These are phyloP conservation scores for Fabrea salina DNA, from an alignment of 169 alveolate genomes.

Conservation along the genomic window DNA sequence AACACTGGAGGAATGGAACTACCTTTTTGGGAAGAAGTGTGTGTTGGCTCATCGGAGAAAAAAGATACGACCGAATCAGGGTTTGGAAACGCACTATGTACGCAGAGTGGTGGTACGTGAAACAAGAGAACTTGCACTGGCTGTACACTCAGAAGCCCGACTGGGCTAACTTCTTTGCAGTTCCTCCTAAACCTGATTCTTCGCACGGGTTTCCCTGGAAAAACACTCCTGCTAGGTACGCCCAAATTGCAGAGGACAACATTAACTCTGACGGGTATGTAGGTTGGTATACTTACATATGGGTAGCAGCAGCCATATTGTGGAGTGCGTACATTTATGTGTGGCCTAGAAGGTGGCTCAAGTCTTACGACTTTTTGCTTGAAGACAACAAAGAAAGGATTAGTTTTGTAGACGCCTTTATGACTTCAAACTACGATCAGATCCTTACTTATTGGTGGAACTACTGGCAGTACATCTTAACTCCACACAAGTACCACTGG, in stretches of 20 bases:
- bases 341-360: constrained; percentile 15
- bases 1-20: constrained; percentile 24
- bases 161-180: constrained; percentile 18
- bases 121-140: background rate
- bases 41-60: background rate
- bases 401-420: background rate
- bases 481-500: constrained; percentile 4
- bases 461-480: background rate
- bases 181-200: constrained; percentile 8
- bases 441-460: background rate
- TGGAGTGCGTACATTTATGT: constrained; percentile 13
- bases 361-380: background rate
- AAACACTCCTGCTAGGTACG: constrained; percentile 20
- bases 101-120: constrained; percentile 24
- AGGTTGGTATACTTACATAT: constrained; percentile 23
- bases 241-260: background rate
- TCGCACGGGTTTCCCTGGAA: constrained; percentile 27
- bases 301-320: background rate
- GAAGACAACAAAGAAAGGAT: background rate
- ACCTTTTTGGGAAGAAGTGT: background rate
- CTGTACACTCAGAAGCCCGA: constrained; percentile 2
- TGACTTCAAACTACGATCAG: background rate
- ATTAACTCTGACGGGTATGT: constrained; percentile 16
- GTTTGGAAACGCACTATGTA: constrained; percentile 4
- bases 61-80: background rate